Conservation (phyloP, 495 filamentous ascomycete genomes). For the Aspergillus cristatus region DNA sequence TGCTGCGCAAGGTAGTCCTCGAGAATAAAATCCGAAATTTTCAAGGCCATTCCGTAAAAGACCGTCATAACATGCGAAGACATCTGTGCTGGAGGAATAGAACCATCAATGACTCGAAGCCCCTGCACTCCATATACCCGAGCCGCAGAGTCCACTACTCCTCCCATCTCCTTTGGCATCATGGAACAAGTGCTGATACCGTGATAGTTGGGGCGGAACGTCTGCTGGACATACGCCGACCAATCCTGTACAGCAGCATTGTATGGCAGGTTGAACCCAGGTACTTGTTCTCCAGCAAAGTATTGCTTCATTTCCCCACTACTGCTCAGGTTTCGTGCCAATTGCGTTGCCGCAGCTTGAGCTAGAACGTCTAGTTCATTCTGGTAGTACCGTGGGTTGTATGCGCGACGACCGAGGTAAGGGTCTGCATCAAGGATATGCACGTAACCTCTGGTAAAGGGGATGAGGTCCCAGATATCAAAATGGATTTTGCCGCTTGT, state of each 20-base stretch:
- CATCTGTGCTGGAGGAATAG: conserved; percentile 17
- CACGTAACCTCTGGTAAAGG: conserved; percentile 40
- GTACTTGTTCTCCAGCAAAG: conserved; percentile 26
- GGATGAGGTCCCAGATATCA: conserved; percentile 22
- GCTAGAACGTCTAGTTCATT: conserved; percentile 34
- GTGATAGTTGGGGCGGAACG: conserved; percentile 22
- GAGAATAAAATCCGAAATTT: conserved; percentile 13
- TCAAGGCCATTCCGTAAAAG: conserved; percentile 29
- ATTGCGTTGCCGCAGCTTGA: conserved; percentile 34
- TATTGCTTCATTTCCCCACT: conserved; percentile 14
- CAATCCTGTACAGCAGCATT: conserved; percentile 34
- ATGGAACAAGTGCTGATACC: conserved; percentile 31
- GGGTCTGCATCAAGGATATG: conserved; percentile 28
- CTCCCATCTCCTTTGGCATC: conserved; percentile 27
- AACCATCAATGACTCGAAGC: conserved; percentile 30
- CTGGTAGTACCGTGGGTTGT: conserved; percentile 35
- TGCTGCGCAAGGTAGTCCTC: neutral
- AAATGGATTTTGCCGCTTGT: conserved; percentile 21
- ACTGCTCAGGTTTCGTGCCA: conserved; percentile 24
- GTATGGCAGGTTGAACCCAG: conserved; percentile 22
- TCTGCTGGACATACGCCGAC: neutral
- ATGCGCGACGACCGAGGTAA: conserved; percentile 28
- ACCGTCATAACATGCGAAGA: conserved; percentile 7
- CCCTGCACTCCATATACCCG: conserved; percentile 29
- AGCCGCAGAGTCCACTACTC: conserved; percentile 28